Conservation (phyloP, 1,139 yeast species). For the Ashbya aceris region DNA sequence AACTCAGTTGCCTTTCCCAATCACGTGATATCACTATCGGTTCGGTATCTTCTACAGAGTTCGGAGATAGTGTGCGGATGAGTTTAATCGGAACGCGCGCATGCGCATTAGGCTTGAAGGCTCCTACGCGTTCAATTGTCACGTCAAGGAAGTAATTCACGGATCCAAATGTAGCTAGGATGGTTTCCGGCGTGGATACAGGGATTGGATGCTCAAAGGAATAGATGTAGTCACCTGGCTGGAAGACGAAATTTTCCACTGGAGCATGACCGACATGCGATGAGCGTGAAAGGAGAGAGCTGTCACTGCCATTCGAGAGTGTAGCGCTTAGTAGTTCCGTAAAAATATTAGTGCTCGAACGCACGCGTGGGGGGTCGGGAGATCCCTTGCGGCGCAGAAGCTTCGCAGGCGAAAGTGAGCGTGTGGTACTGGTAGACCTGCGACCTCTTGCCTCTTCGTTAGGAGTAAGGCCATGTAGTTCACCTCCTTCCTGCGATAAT, state of each 20-base stretch:
- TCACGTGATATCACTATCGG: slow-evolving; percentile 85
- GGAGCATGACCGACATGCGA: slow-evolving; percentile 6
- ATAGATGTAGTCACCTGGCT: slow-evolving; percentile 85
- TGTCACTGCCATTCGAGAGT: slow-evolving; percentile 14
- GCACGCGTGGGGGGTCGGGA: slow-evolving; percentile 10
- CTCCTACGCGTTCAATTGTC: slow-evolving; percentile 61
- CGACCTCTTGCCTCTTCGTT: background rate
- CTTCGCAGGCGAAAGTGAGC: slow-evolving; percentile 31
- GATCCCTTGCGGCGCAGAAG: slow-evolving; percentile 39
- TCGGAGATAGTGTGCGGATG: slow-evolving; percentile 69
- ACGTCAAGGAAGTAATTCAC: slow-evolving; percentile 67
- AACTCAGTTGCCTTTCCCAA: slow-evolving; percentile 88
- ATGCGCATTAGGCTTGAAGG: slow-evolving; percentile 67
- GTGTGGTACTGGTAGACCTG: slow-evolving; percentile 8
- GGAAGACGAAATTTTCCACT: slow-evolving; percentile 35
- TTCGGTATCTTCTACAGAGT: slow-evolving; percentile 78
- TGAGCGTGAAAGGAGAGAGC: slow-evolving; percentile 8
- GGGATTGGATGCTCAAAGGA: slow-evolving; percentile 86
- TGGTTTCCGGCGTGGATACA: slow-evolving; percentile 73
- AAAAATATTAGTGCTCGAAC: slow-evolving; percentile 17
- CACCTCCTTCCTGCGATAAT: background rate
- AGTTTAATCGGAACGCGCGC: slow-evolving; percentile 59
- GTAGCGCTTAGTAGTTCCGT: slow-evolving; percentile 22
- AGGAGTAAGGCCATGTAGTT: background rate
- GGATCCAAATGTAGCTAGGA: slow-evolving; percentile 70